A percentile compares a stretch with the other conserved stretches of the same genome.
These are phyloP conservation scores for Lupinus albus DNA, from an alignment of 306 rosid genomes.

Conservation along the genomic window DNA sequence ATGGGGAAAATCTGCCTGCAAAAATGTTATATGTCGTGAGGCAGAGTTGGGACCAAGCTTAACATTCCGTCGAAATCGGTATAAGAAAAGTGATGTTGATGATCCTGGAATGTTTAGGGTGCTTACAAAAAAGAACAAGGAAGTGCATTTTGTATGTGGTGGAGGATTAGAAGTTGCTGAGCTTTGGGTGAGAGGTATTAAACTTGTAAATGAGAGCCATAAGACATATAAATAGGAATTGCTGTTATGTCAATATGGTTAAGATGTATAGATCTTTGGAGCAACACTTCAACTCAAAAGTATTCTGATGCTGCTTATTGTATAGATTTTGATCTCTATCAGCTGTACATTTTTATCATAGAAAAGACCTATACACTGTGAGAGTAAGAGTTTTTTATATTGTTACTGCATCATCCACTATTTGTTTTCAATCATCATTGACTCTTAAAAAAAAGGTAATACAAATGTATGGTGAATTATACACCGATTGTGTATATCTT, in stretches of 20 bases:
- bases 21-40: constrained; percentile 72
- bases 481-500: no score
- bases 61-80: constrained; percentile 58
- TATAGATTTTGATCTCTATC: constrained; percentile 47
- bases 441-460: no score
- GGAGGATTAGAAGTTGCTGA: constrained; percentile 76
- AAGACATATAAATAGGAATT: constrained; percentile 33
- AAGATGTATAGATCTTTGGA: constrained; percentile 51
- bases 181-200: constrained; percentile 93
- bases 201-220: constrained; percentile 45
- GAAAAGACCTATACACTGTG: no score
- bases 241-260: constrained; percentile 20
- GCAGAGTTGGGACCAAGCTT: constrained; percentile 70
- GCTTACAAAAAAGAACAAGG: constrained; percentile 67
- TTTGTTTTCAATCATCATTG: no score
- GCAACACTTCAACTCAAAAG: constrained; percentile 77
- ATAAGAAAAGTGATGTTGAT: constrained; percentile 57
- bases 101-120: constrained; percentile 82
- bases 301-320: constrained; percentile 44
- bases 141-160: constrained; percentile 79
- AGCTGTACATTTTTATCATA: constrained; percentile 15
- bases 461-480: no score
- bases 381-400: no score
- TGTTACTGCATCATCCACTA: no score
- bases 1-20: constrained; percentile 75